These are phyloP conservation scores for Candida mattraensis DNA, from an alignment of 805 yeast genomes.

Conservation along the genomic window DNA sequence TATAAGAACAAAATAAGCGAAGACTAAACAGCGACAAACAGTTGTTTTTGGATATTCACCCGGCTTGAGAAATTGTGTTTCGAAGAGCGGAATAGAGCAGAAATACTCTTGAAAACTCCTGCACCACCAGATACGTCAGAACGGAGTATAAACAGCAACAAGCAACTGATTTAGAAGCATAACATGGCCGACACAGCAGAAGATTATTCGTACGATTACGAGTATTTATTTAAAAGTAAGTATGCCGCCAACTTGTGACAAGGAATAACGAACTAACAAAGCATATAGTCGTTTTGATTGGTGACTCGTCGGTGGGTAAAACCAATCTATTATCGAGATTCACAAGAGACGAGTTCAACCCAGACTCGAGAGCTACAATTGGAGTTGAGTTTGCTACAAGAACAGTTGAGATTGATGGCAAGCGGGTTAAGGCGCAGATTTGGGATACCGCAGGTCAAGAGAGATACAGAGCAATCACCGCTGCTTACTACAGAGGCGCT, in stretches of 20 bases:
- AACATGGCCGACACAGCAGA: constrained; percentile 47
- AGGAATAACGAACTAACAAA: constrained; percentile 15
- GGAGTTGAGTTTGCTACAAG: constrained; percentile 99
- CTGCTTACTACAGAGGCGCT: constrained; percentile 97
- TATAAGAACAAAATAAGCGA: too few species aligned
- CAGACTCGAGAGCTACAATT: constrained; percentile 91
- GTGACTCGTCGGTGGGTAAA: constrained; percentile 97
- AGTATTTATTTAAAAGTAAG: constrained; percentile 79
- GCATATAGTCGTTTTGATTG: constrained; percentile 84
- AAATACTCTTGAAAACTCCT: too few species aligned
- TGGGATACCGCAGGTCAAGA: constrained; percentile 99
- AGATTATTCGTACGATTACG: constrained; percentile 80
- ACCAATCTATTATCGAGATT: constrained; percentile 91
- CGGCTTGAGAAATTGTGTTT: too few species aligned
- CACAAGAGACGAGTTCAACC: constrained; percentile 92
- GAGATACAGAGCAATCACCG: constrained; percentile 95
- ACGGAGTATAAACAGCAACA: not conserved
- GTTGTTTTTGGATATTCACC: too few species aligned
- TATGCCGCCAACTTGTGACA: constrained; percentile 6
- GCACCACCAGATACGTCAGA: too few species aligned
- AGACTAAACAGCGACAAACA: too few species aligned
- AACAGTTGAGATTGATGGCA: constrained; percentile 84
- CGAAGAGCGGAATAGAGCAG: too few species aligned
- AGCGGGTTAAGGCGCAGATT: constrained; percentile 83
- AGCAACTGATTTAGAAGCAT: constrained; percentile 3